Conservation (phyloP, 2,329 filamentous ascomycete species). For the Sclerotinia subarctica region DNA sequence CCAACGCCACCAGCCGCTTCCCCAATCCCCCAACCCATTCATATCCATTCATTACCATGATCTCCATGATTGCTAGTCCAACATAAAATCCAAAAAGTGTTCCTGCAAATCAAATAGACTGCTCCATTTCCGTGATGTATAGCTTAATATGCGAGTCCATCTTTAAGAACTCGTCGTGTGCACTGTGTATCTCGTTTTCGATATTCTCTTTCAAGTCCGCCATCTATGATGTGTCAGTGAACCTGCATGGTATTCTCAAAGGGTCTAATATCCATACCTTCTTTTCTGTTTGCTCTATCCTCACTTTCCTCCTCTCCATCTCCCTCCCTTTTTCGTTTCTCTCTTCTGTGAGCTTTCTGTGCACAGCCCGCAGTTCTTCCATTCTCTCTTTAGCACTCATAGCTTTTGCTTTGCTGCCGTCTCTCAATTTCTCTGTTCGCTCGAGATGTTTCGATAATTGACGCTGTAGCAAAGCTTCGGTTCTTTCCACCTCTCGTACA, state of each 20-base stretch:
- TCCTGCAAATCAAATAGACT: constrained; percentile 51
- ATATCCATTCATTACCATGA: constrained; percentile 18
- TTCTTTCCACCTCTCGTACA: constrained; percentile 85
- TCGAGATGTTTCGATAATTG: constrained; percentile 85
- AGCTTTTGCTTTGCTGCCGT: constrained; percentile 77
- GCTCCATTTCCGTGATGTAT: constrained; percentile 99
- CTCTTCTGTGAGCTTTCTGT: constrained; percentile 80
- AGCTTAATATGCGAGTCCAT: constrained; percentile 96
- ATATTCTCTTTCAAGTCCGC: constrained; percentile 96
- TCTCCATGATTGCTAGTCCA: constrained; percentile 21
- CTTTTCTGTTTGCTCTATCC: constrained; percentile 97
- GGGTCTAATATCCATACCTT: constrained; percentile 61
- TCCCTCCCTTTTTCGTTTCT: constrained; percentile 82
- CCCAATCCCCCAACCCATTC: constrained; percentile 13
- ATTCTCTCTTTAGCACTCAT: constrained; percentile 79
- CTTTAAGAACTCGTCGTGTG: constrained; percentile 93
- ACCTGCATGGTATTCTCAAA: background rate
- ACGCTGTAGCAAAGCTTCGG: constrained; percentile 76
- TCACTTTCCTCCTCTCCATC: constrained; percentile 86
- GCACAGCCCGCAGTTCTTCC: constrained; percentile 80
- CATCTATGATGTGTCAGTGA: constrained; percentile 60
- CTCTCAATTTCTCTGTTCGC: constrained; percentile 77
- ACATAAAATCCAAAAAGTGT: constrained; percentile 16
- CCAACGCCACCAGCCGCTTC: constrained; percentile 30
- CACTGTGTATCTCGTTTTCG: constrained; percentile 85